These are phyloP conservation scores for Dimargaris verticillata DNA, from an alignment of 192 early-diverging fungal species.

Conservation along the genomic window DNA sequence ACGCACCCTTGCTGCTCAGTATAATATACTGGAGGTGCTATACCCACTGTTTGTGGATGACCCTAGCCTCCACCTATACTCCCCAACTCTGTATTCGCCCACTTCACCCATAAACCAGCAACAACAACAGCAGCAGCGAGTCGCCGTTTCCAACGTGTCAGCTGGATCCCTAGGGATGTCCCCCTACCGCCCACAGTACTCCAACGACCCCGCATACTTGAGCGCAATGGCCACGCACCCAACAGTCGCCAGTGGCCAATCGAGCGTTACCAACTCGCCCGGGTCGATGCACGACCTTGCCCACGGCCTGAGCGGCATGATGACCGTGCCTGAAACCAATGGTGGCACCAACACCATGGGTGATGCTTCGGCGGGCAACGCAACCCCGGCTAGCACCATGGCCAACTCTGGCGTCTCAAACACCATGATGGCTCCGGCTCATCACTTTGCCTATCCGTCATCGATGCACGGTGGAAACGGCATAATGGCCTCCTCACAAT, in stretches of 20 bases:
- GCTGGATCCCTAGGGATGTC: background rate
- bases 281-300: background rate
- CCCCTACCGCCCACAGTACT: background rate
- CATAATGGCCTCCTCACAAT: too few species aligned
- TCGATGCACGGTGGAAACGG: too few species aligned
- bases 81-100: constrained; percentile 26
- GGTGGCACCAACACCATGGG: too few species aligned
- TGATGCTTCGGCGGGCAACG: too few species aligned
- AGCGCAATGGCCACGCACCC: background rate
- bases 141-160: too few species aligned
- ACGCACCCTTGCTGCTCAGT: constrained; percentile 45
- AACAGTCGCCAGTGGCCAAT: background rate
- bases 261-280: background rate
- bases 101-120: constrained; percentile 11
- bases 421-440: too few species aligned
- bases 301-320: background rate
- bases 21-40: constrained; percentile 52
- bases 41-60: constrained; percentile 64
- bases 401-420: too few species aligned
- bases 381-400: too few species aligned
- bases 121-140: constrained; percentile 15
- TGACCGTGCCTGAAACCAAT: too few species aligned
- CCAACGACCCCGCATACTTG: background rate
- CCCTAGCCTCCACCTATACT: constrained; percentile 46
- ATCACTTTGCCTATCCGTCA: too few species aligned